Evolutionary conservation across 345 rosid genomes (phyloP), one percentile per base, ranked within the genome.

Genomic region (Gossypium arboreum): DNA sequence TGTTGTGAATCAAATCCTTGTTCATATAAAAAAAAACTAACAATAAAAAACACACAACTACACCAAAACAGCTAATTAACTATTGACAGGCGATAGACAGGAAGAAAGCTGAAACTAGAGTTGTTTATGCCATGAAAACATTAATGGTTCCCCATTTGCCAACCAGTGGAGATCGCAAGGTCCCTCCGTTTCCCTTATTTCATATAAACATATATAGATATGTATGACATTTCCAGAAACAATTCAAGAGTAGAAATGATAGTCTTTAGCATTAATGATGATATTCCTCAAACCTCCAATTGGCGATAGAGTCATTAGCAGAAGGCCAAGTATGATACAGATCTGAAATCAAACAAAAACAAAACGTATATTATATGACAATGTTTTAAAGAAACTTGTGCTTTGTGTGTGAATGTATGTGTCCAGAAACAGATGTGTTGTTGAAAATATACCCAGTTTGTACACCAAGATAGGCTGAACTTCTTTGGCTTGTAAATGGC

Each of bases 271-370:
- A 9, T 68, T 70, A 9, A 80, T 18, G 52, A 92, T 91, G 73
- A 92, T 94, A 17, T 77, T 81, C 87, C 92, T 86, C 27, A 94
- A 67, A 29, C 89, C 97, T 76, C 98, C 98, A 60, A 94, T 91
- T 0, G 97, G 97, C 6, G 97, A 79, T 63, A 94, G 75, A 63
- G 80, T 81, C 94, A 89, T 88, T 67, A 94, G 71, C 60, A 83
- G 67, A 15, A 91, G 15, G 20, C 94, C 94, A 2, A 87, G 77
- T 73, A 82, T 71, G 27, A 92, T 94, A 80, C 97, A 92, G 13
- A 87, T 83, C 97, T 94, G 93, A 74, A 80, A 78, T 47, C 10
- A 4, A 44, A 5, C 16, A 67, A 61, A 0, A 59, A 12, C 6
- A 60, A 48, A 0, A 64, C 10, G 52, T n/a, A 9, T 1, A 10